Evolutionary conservation across 129 eudicot genomes (phyloP), one percentile per base, ranked within the genome.

Genomic region (Saussurea involucrata): DNA sequence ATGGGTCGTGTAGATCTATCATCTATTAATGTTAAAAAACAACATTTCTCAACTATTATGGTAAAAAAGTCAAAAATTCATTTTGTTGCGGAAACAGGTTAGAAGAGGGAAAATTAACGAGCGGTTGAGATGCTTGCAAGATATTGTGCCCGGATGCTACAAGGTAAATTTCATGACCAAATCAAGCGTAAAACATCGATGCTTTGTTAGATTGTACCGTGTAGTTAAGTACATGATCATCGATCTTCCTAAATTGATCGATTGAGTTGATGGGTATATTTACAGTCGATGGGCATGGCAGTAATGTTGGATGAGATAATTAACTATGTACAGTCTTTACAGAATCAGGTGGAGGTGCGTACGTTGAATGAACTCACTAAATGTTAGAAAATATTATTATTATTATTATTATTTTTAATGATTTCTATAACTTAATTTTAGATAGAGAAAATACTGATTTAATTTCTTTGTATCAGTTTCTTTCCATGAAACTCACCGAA

Each of bases 261-360:
- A 27, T 40, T 29, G 10, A 60, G 10, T 75, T 22, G 46, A 44
- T 81, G 25, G 7, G 20, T 27, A 44, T 80, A 6, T 66, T 44
- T 66, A 79, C 88, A 94, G 98, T 86, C 96, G 1, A 94, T 94
- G 98, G 98, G 98, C 29, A 94, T 94, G 98, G 90, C 97, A 58
- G 92, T 89, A 24, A 94, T 94, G 98, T 72, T 94, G 86, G 98
- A 93, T 76, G 98, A 93, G 87, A 93, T 90, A 40, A 93, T 93
- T 75, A 91, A 91, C 71, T 93, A 94, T 73, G 98, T 94, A 4
- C 97, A 91, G 73, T 94, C 98, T 11, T 87, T 94, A 81, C 97
- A 94, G 76, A 94, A 86, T 75, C 98, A 94, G 76, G 97, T 94
- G 21, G 98, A 94, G 86, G 98, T 94, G 76, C 82, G 98, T 94